Evolutionary conservation across 768 basidiomycete species (phyloP).

Genomic region (Tremella mesenterica): DNA sequence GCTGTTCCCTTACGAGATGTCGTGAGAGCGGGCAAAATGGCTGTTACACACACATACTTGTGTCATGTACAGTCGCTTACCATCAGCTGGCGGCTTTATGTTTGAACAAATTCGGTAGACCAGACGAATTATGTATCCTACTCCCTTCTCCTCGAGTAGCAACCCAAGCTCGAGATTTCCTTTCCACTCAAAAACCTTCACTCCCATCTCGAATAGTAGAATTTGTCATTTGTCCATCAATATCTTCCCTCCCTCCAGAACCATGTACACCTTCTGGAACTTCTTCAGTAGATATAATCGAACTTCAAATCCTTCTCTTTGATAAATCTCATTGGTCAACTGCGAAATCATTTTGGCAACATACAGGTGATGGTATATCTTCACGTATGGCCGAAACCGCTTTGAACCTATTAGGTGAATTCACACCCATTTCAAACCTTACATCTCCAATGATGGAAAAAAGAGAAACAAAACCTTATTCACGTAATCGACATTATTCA

Average conservation of each 20-base stretch:
- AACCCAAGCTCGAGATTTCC: constrained; percentile 63
- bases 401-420: constrained; percentile 59
- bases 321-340: constrained; percentile 54
- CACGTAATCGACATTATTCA: constrained; percentile 42
- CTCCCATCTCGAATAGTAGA: constrained; percentile 54
- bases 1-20: too few species aligned
- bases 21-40: too few species aligned
- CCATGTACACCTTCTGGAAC: constrained; percentile 1
- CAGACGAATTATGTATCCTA: constrained; percentile 67
- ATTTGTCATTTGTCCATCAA: constrained; percentile 57
- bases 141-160: constrained; percentile 67
- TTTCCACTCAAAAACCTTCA: constrained; percentile 49
- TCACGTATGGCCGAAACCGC: constrained; percentile 78
- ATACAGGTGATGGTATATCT: constrained; percentile 80
- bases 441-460: constrained; percentile 3
- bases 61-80: background rate
- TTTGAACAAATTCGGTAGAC: constrained; percentile 64
- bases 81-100: constrained; percentile 68
- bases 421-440: constrained; percentile 17
- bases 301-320: constrained; percentile 77
- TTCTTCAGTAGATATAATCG: constrained; percentile 45
- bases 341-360: constrained; percentile 94
- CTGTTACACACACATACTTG: too few species aligned
- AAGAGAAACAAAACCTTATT: constrained; percentile 14
- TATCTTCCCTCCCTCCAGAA: constrained; percentile 18